Evolutionary conservation across 2,329 filamentous ascomycete genomes (phyloP), one percentile per base, ranked within the genome.

Genomic region (Cercospora nicotianae): DNA sequence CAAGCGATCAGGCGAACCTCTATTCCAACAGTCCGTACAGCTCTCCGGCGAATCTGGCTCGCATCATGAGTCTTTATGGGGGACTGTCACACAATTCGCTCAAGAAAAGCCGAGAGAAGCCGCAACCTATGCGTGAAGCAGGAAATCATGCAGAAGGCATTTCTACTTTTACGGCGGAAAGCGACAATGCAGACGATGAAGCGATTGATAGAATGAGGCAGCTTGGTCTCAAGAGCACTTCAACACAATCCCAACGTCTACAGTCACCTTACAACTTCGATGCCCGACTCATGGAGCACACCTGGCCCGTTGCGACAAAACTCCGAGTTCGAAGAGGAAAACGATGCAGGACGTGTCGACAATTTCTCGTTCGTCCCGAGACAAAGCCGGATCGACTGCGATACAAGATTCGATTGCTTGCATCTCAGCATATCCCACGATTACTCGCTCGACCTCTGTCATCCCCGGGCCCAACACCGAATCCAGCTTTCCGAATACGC

Each of bases 341-440:
- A 81, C 92, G 95, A 57, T 99, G 95, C 80, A 91, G 92, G 61
- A 87, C 90, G 10, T 99, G 95, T 81, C 90, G 95, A 12, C 94
- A 98, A 81, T 97, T 98, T 77, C 90, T 99, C 73, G 91, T 93
- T 69, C 96, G 96, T 78, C 95, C 94, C 13, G 95, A 99, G 80
- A 87, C 90, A 67, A 99, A 98, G 80, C 90, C 96, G 33, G 94
- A 91, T 63, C 60, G 51, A 45, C 95, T 91, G 6, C 90, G 94
- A 31, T 98, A 95, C 86, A 91, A 94, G 75, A 97, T 99, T 79
- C 91, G 92, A 64, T 86, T 98, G 0, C 89, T 98, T 5, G 96
- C 95, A 12, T 76, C 81, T 65, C 93, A 90, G 77, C 94, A 96
- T 80, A 92, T 99, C 70, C 95, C 95, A 0, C 89, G 89, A 67